phyloP scores from a whole-genome alignment of 345 rosid species.

The Geranium rotundifolium region DNA sequence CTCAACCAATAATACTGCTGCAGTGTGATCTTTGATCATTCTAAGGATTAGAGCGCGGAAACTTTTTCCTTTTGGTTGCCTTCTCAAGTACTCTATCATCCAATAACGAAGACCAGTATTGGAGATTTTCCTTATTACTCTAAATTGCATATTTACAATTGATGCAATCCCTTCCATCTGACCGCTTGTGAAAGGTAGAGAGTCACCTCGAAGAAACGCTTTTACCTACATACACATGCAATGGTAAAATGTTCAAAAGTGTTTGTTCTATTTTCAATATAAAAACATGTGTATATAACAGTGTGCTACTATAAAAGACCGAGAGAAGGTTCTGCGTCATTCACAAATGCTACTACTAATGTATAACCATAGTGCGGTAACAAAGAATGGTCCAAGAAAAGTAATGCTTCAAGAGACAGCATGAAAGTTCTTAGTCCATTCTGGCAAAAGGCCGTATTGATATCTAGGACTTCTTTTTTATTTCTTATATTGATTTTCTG shows the following conservation, averaged over 20 bases:
- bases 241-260: background rate
- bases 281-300: background rate
- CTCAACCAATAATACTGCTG: constrained; percentile 67
- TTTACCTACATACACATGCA: constrained; percentile 38
- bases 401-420: too few species aligned
- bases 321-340: too few species aligned
- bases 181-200: constrained; percentile 79
- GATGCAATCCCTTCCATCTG: constrained; percentile 87
- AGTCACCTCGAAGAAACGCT: constrained; percentile 70
- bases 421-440: too few species aligned
- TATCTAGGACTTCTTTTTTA: background rate
- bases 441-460: too few species aligned
- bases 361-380: too few species aligned
- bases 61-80: constrained; percentile 63
- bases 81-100: constrained; percentile 68
- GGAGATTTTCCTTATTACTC: constrained; percentile 48
- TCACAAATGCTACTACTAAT: too few species aligned
- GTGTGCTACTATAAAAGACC: too few species aligned
- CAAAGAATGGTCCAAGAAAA: too few species aligned
- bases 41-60: constrained; percentile 62
- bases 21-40: constrained; percentile 78
- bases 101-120: constrained; percentile 73
- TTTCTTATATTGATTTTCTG: too few species aligned
- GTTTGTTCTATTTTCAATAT: background rate
- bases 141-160: constrained; percentile 51